Percentiles rank a stretch among this genome's conserved stretches.
Evolutionary conservation across 768 basidiomycete species (phyloP).

Genomic region (Boletus tomentosulus): DNA sequence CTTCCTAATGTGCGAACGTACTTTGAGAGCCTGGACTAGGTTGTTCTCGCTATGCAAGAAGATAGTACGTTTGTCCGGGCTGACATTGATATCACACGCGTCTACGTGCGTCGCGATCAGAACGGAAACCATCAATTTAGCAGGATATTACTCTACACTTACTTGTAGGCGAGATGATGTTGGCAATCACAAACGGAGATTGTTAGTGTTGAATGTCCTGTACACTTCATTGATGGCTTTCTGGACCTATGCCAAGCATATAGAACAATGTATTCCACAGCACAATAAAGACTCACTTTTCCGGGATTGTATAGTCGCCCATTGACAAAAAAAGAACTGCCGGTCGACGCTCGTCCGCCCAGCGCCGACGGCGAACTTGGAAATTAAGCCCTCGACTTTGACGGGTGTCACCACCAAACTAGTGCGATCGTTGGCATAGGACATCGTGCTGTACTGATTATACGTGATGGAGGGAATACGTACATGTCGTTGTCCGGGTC

Average conservation of each 20-base stretch:
- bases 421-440: too few species aligned
- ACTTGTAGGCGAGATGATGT: conserved; percentile 66
- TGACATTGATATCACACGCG: conserved; percentile 88
- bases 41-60: conserved; percentile 85
- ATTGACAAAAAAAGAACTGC: conserved; percentile 92
- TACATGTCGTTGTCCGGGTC: conserved; percentile 12
- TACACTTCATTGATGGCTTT: conserved; percentile 5
- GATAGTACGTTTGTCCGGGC: conserved; percentile 95
- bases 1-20: conserved; percentile 26
- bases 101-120: conserved; percentile 42
- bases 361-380: too few species aligned
- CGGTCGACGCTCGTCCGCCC: too few species aligned
- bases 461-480: too few species aligned
- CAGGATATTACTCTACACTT: too few species aligned
- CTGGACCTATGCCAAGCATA: not conserved
- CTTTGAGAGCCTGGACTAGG: conserved; percentile 75
- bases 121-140: not conserved
- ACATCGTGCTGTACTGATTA: too few species aligned
- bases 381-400: too few species aligned
- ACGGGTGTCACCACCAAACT: too few species aligned
- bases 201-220: conserved; percentile 2
- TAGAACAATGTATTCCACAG: not conserved
- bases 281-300: not conserved
- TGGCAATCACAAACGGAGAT: conserved; percentile 44
- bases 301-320: conserved; percentile 65